Base-by-base conservation (phyloP, 768 basidiomycete species). In the Hypholoma fasciculare region DNA sequence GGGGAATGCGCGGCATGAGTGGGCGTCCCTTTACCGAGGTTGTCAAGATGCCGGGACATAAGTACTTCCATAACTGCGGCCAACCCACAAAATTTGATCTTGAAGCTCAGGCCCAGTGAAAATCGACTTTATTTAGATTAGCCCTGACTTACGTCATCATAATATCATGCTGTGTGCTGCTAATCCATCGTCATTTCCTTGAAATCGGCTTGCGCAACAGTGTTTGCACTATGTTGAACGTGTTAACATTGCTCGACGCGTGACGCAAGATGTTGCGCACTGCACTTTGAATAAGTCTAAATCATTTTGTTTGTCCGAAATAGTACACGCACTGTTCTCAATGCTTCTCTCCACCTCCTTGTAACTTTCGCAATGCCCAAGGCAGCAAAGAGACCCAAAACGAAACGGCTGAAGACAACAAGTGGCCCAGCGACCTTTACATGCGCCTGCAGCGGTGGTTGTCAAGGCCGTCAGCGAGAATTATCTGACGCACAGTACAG, bases 201-300 rank as follows among this genome's bases (percentile, higher is more conserved):
- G 23, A 59, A 59, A 59, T 38, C 26, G 26, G 46, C 49, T 59
- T n/a, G 58, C 58, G 40, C 52, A 59, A 59, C 58, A 53, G n/a
- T 38, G 51, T 36, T 52, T 14, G 38, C 58, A 59, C 52, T 44
- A 20, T 44, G 43, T 26, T 37, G 30, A 59, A 54, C 58, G 54
- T 52, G 11, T 54, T 54, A 50, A 4, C 34, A 48, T 44, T 59
- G 58, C 48, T 59, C 23, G 53, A 59, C 58, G 49, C 40, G 47
- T 54, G 27, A n/a, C 42, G 48, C 58, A 54, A 7, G n/a, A 53
- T 38, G 58, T 59, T 47, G 58, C 51, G 47, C 52, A 48, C 52
- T 26, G 17, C 39, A 42, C 47, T 49, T 54, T 52, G 43, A 59
- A 47, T 44, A 20, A 13, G 46, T 42, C 53, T 58, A 58, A 58